Evolutionary conservation across 495 filamentous ascomycete genomes (phyloP), one percentile per base, ranked within the genome.

Genomic region (Penicillium mononematosum): DNA sequence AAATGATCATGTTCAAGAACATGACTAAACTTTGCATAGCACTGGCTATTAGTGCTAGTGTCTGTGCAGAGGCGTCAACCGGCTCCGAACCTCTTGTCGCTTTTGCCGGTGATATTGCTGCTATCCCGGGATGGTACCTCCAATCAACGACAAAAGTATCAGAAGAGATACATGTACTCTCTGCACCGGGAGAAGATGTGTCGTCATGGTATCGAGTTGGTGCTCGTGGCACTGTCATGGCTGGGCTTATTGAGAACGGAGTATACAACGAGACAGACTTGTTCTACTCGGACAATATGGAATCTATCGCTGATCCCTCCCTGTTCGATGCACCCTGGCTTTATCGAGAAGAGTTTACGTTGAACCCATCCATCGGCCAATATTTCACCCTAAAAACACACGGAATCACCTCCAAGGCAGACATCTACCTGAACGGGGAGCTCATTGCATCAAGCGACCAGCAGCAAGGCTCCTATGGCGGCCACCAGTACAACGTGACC

Each of bases 351-450:
- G 81, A 85, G 55, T 81, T 86, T 54, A 54, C 53, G 1, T 56
- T 85, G 34, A 67, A 55, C 3, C 68, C 75, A 1, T 54, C 52
- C 0, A 32, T 65, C 0, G 77, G 72, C 4, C 63, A 80, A 25
- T 77, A 84, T 59, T 79, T 81, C 58, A 71, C 78, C 16, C 66
- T 87, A 19, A 65, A 75, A 20, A 86, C 83, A 0, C 72, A 87
- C 49, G 85, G 85, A 6, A 82, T 88, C 42, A 82, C 77, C 0
- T 85, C 84, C 5, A 80, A 75, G 32, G 85, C 81, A 10, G 84
- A 87, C 51, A 79, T 88, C 16, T 85, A 71, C 50, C 53, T 87
- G 45, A 87, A 88, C 56, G 85, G 85, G 9, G 67, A 70, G 24
- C 67, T 76, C 53, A 64, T 88, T 7, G 83, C 73, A 9, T 66